Percentiles rank a stretch among this genome's conserved stretches.
Evolutionary conservation across 2,329 filamentous ascomycete species (phyloP).

Genomic region (Fusarium concolor): DNA sequence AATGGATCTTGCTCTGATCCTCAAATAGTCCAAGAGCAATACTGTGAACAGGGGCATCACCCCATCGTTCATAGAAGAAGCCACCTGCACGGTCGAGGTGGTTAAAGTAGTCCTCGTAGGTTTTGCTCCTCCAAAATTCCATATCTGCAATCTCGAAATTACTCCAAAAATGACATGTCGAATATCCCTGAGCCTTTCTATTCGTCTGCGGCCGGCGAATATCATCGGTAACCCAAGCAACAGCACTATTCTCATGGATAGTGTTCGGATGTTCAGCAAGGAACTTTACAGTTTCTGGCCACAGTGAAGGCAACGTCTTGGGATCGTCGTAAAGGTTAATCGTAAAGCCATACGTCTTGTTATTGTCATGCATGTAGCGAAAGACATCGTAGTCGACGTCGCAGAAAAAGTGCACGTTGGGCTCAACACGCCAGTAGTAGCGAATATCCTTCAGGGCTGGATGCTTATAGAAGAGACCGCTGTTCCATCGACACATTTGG

Average conservation of each 20-base stretch:
- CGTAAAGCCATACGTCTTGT: slow-evolving; percentile 99
- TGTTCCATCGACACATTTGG: slow-evolving; percentile 99
- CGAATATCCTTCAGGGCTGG: slow-evolving; percentile 83
- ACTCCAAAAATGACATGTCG: slow-evolving; percentile 98
- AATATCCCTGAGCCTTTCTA: slow-evolving; percentile 87
- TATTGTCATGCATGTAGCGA: slow-evolving; percentile 96
- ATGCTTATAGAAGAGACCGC: slow-evolving; percentile 97
- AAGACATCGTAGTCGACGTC: slow-evolving; percentile 99
- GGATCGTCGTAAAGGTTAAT: slow-evolving; percentile 97
- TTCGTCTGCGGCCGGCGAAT: slow-evolving; percentile 82
- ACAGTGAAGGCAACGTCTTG: slow-evolving; percentile 84
- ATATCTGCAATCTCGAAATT: slow-evolving; percentile 98
- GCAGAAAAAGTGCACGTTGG: slow-evolving; percentile 99
- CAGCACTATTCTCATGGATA: slow-evolving; percentile 84
- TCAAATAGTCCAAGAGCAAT: slow-evolving; percentile 94
- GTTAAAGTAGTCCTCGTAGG: slow-evolving; percentile 96
- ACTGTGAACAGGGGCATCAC: slow-evolving; percentile 95
- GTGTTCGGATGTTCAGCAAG: slow-evolving; percentile 85
- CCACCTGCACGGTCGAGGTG: slow-evolving; percentile 96
- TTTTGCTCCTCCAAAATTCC: slow-evolving; percentile 89
- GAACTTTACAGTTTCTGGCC: slow-evolving; percentile 97
- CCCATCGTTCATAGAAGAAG: slow-evolving; percentile 99
- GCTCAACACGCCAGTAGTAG: slow-evolving; percentile 99
- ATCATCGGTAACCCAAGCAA: slow-evolving; percentile 87
- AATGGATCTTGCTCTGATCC: slow-evolving; percentile 90